These are phyloP conservation scores for Schwanniomyces pseudopolymorphus DNA, from an alignment of 805 yeast species.

Conservation along the genomic window DNA sequence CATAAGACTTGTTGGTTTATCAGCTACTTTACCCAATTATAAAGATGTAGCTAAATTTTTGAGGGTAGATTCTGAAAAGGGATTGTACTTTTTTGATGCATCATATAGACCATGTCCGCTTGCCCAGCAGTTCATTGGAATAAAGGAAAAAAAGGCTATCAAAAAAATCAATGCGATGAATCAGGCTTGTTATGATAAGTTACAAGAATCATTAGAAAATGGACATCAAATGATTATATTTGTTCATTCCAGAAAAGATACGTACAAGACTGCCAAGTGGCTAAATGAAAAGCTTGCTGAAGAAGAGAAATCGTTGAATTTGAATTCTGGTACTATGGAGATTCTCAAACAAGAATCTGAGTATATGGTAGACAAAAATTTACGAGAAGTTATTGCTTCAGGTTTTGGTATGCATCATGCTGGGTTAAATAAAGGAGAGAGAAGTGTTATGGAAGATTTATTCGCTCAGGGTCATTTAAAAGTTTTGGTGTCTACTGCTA, in stretches of 20 bases:
- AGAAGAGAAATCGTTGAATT: constrained; percentile 49
- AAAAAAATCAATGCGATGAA: constrained; percentile 81
- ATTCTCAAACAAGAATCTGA: constrained; percentile 65
- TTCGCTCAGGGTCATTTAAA: constrained; percentile 87
- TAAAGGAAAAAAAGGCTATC: constrained; percentile 78
- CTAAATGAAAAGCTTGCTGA: constrained; percentile 61
- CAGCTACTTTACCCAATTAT: constrained; percentile 92
- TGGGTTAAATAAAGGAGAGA: constrained; percentile 70
- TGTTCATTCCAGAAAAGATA: constrained; percentile 94
- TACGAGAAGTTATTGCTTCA: constrained; percentile 58
- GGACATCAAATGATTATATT: constrained; percentile 83
- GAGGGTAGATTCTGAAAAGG: constrained; percentile 55
- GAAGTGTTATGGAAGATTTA: constrained; percentile 77
- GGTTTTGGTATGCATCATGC: constrained; percentile 95
- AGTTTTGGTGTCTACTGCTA: constrained; percentile 85
- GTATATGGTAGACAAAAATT: constrained; percentile 48
- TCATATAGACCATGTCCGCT: constrained; percentile 90
- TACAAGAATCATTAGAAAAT: constrained; percentile 57
- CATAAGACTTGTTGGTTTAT: constrained; percentile 77
- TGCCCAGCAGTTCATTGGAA: constrained; percentile 83
- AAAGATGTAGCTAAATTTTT: constrained; percentile 82
- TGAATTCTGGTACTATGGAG: constrained; percentile 59
- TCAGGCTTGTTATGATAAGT: constrained; percentile 79
- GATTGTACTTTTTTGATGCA: constrained; percentile 79
- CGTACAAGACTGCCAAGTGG: constrained; percentile 78